Base-by-base conservation (phyloP, 148 eudicot genomes). In the Fallopia convolvulus region DNA sequence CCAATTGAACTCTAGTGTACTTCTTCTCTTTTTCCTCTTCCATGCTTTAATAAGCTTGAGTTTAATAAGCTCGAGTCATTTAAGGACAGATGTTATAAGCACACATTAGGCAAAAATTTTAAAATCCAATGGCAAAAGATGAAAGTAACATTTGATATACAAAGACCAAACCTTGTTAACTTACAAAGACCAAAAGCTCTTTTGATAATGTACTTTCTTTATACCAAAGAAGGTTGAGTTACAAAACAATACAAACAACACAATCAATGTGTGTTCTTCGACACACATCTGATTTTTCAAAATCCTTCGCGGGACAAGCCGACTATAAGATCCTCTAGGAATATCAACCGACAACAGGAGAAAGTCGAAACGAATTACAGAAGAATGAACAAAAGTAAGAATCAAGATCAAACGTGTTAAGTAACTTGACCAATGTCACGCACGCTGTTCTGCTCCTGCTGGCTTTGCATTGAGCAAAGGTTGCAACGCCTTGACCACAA, bases 401-500 rank as follows among this genome's bases (percentile, higher is more conserved):
- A 30, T 61, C 6, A 13, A 30, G 70, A 55, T 15, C 50, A 48
- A 18, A 52, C 8, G n/a, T 18, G n/a, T 52, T 15, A 14, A 52
- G 4, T 58, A 8, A 58, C 32, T 21, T 21, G 21, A 20, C 26
- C 33, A 52, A 61, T 50, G 21, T 83, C 79, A 87, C 42, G 91
- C 88, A 0, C 79, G 83, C 81, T 88, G 65, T 14, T 86, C 93
- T 9, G 84, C 60, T 20, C 87, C 92, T n/a, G 92, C 87, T 70
- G 93, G 89, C 79, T 83, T 90, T 12, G 88, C 80, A 83, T 86
- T 90, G 33, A 90, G 85, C 72, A 89, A 92, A 56, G 98, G 98
- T 83, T 90, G 96, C 65, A 94, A 86, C 8, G 98, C 98, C 86
- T 94, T 94, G 61, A 94, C 98, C 26, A 94, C 97, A 47, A 94